Conservation (phyloP, 2,329 filamentous ascomycete genomes). For the Talaromyces rugulosus region DNA sequence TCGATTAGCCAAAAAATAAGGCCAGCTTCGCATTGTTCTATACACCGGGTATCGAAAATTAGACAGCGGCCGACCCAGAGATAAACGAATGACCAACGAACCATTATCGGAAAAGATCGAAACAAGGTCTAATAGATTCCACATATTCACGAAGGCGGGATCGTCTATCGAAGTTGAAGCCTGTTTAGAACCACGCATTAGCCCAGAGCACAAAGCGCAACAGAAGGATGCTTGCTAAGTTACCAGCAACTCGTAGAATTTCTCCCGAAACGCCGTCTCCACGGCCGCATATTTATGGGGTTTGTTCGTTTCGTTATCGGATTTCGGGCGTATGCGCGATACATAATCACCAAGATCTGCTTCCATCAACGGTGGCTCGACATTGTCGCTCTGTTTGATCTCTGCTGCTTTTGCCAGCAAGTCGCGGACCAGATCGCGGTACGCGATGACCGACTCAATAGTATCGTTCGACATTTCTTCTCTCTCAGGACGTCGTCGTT, state of each 20-base stretch:
- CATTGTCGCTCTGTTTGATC: constrained; percentile 55
- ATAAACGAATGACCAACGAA: constrained; percentile 38
- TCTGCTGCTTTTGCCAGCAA: constrained; percentile 57
- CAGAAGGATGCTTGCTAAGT: constrained; percentile 31
- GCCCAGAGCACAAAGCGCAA: constrained; percentile 15
- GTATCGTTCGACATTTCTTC: constrained; percentile 25
- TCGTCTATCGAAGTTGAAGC: constrained; percentile 71
- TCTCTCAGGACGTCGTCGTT: neutral
- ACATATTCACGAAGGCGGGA: constrained; percentile 74
- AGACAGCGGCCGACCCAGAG: neutral
- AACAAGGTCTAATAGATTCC: constrained; percentile 92
- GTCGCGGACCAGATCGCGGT: constrained; percentile 51
- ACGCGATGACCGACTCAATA: constrained; percentile 36
- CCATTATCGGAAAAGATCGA: constrained; percentile 80
- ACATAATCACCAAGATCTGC: constrained; percentile 48
- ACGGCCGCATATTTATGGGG: constrained; percentile 63
- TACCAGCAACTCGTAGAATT: constrained; percentile 77
- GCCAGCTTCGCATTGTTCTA: constrained; percentile 65
- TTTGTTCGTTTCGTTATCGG: constrained; percentile 31
- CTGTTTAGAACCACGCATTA: constrained; percentile 40
- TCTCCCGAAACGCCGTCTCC: constrained; percentile 76
- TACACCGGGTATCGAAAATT: constrained; percentile 12
- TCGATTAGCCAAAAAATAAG: constrained; percentile 88
- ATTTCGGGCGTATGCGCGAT: constrained; percentile 37
- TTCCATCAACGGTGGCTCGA: constrained; percentile 73